Percentiles rank a stretch among this genome's conserved stretches.
Conservation (phyloP, 257 asterid species). For the Solanum appendiculatum region DNA sequence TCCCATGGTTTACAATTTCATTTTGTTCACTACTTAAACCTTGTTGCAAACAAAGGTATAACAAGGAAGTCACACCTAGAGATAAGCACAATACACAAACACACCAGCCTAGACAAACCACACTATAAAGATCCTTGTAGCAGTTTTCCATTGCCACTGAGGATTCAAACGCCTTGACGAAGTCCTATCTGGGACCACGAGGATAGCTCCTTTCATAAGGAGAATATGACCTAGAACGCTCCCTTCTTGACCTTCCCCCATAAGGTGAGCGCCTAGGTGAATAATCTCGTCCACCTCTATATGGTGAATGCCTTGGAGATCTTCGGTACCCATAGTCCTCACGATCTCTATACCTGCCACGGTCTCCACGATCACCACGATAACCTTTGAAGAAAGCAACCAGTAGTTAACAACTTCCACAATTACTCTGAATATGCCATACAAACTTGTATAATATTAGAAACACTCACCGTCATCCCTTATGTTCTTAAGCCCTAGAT, state of each 20-base stretch:
- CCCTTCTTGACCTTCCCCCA: slow-evolving; percentile 29
- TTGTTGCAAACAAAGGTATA: not conserved
- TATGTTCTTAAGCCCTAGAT: slow-evolving; percentile 85
- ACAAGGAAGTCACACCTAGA: not conserved
- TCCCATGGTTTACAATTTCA: not conserved
- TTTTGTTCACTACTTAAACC: not conserved
- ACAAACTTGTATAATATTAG: not conserved
- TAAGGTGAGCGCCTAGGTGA: slow-evolving; percentile 28
- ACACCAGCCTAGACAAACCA: not conserved
- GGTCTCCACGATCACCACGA: slow-evolving; percentile 50
- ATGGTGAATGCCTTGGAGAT: slow-evolving; percentile 58
- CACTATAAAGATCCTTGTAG: not conserved
- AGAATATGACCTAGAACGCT: slow-evolving; percentile 15
- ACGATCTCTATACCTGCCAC: slow-evolving; percentile 67
- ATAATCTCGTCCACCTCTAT: slow-evolving; percentile 13
- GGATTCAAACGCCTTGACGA: not conserved
- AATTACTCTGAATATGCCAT: not conserved
- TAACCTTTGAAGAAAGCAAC: slow-evolving; percentile 31
- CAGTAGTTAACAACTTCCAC: not conserved
- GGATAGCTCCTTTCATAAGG: slow-evolving; percentile 9
- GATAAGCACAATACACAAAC: not conserved
- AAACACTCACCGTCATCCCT: slow-evolving; percentile 67
- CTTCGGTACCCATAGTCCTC: slow-evolving; percentile 79
- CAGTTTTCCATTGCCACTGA: not conserved
- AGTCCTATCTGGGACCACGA: slow-evolving; percentile 8